phyloP scores from a whole-genome alignment of 108 stramenopile species.

The Cylindrotheca closterium region DNA sequence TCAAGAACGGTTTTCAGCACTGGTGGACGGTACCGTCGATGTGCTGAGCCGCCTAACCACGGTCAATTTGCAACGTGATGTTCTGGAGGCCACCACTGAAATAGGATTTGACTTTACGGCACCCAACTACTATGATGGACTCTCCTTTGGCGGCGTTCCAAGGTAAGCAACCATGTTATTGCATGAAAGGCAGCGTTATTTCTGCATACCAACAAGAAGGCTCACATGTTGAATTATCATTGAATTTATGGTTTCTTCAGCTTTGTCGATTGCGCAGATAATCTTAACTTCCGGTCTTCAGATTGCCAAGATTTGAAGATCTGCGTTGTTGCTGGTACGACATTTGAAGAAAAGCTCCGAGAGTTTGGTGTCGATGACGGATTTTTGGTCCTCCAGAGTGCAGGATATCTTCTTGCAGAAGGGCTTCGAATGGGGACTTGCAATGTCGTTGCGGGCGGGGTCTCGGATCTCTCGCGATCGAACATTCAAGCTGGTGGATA shows the following conservation, averaged over 20 bases:
- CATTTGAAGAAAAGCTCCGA: slow-evolving; percentile 3
- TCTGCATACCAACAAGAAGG: not conserved
- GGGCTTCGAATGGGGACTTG: slow-evolving; percentile 11
- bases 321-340: slow-evolving; percentile 37
- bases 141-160: slow-evolving; percentile 38
- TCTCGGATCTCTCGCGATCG: slow-evolving; percentile 6
- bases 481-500: slow-evolving; percentile 20
- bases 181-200: not conserved
- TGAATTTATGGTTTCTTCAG: not conserved
- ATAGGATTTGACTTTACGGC: slow-evolving; percentile 43
- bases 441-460: slow-evolving; percentile 32
- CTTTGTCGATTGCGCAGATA: slow-evolving; percentile 38
- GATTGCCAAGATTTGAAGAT: slow-evolving; percentile 28
- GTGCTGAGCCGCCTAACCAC: slow-evolving; percentile 43
- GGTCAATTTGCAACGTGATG: slow-evolving; percentile 28
- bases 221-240: not conserved
- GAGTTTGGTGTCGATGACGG: slow-evolving; percentile 27
- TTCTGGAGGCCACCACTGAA: slow-evolving; percentile 13
- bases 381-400: slow-evolving; percentile 7
- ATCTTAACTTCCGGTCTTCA: slow-evolving; percentile 6
- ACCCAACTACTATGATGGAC: slow-evolving; percentile 50
- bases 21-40: slow-evolving; percentile 40
- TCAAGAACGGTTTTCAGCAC: slow-evolving; percentile 30
- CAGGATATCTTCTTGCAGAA: slow-evolving; percentile 1
- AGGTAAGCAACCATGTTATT: too few species aligned